Evolutionary conservation across 495 filamentous ascomycete species (phyloP).

Genomic region (Penicillium ucsense): DNA sequence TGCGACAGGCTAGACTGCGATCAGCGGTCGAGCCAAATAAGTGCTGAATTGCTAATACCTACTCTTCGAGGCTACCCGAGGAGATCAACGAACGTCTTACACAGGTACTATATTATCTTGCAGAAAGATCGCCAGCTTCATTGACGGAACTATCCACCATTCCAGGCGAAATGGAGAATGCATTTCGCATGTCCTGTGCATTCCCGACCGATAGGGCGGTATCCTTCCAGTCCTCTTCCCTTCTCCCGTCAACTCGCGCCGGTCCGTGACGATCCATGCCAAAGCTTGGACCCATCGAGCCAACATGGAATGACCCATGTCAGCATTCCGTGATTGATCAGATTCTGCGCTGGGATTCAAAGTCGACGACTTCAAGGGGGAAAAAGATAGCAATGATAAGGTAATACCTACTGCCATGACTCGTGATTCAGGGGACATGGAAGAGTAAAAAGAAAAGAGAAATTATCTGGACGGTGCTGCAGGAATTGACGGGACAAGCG

Average conservation of each 20-base stretch:
- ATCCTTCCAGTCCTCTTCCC: not conserved
- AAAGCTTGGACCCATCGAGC: not conserved
- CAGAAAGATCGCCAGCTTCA: no score
- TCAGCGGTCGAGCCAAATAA: no score
- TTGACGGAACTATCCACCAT: no score
- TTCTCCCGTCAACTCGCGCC: not conserved
- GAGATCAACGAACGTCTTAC: no score
- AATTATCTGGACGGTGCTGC: not conserved
- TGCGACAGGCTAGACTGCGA: no score
- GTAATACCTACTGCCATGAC: no score
- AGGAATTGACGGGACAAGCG: not conserved
- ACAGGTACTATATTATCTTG: no score
- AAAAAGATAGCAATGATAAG: not conserved
- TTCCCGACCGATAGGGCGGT: not conserved
- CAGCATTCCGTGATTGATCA: not conserved
- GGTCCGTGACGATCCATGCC: slow-evolving; percentile 2
- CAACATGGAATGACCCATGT: not conserved
- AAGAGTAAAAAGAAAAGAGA: not conserved
- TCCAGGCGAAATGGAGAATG: no score
- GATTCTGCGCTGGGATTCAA: not conserved
- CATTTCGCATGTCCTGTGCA: no score
- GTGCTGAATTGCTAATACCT: no score
- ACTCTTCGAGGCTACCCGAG: no score
- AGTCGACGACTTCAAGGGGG: no score
- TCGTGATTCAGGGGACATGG: not conserved